A percentile compares a stretch with the other conserved stretches of the same genome.
These are phyloP conservation scores for Pleodorina starrii DNA, from an alignment of 139 green algal species.

Conservation along the genomic window DNA sequence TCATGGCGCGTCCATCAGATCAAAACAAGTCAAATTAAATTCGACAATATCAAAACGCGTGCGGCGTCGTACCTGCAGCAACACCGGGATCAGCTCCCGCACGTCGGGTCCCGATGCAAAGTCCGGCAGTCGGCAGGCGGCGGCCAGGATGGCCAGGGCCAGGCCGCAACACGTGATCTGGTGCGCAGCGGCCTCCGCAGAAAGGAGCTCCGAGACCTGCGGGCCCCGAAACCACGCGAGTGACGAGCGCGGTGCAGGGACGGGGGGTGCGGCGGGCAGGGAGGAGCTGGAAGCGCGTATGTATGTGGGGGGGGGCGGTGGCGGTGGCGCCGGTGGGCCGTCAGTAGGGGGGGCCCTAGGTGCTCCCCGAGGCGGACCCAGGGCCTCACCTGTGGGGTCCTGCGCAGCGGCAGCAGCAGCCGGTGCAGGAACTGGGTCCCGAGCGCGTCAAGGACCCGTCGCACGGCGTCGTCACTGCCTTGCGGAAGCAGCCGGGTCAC, in stretches of 20 bases:
- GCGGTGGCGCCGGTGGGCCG: too few relatives aligned
- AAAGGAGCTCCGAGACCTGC: too few relatives aligned
- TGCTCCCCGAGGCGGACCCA: too few relatives aligned
- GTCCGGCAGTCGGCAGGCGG: conserved; percentile 62
- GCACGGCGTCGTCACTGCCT: conserved; percentile 51
- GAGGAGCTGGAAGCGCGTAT: too few relatives aligned
- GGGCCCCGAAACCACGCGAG: neutral
- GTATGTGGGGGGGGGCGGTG: neutral
- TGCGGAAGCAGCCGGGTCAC: conserved; percentile 76
- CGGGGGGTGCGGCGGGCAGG: too few relatives aligned
- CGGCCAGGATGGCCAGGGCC: conserved; percentile 68
- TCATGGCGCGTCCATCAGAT: too few relatives aligned
- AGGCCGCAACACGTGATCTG: conserved; percentile 40
- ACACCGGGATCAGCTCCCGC: conserved; percentile 59
- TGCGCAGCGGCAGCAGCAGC: conserved; percentile 76
- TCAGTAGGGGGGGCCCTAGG: too few relatives aligned
- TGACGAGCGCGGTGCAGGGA: too few relatives aligned
- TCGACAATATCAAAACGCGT: too few relatives aligned
- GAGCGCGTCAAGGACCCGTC: conserved; percentile 69
- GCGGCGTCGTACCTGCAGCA: conserved; percentile 77
- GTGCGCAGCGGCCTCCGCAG: conserved; percentile 45
- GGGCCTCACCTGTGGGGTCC: neutral
- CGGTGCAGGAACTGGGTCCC: conserved; percentile 72
- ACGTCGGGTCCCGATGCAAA: conserved; percentile 59
- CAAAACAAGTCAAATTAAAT: too few relatives aligned